Percentiles rank a stretch among this genome's conserved stretches.
phyloP scores from a whole-genome alignment of 805 yeast genomes.

The Candida golubevii region DNA sequence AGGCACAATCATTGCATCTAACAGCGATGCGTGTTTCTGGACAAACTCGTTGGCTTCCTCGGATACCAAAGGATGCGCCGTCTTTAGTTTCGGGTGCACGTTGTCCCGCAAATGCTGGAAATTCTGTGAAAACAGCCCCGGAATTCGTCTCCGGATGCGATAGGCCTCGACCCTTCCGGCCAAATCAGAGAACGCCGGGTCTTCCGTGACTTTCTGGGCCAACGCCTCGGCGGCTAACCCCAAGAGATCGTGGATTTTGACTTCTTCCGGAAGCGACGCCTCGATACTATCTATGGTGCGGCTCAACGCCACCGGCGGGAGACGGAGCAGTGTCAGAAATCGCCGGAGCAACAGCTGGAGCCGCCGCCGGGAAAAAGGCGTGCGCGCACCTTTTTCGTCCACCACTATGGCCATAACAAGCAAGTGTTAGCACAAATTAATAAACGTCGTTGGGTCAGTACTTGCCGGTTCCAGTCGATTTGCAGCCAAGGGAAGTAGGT shows the following conservation, averaged over 20 bases:
- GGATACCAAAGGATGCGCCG: constrained; percentile 58
- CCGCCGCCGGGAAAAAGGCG: constrained; percentile 2
- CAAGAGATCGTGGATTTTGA: constrained; percentile 20
- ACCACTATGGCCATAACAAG: constrained; percentile 1
- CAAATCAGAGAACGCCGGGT: constrained; percentile 33
- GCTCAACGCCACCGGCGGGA: neutral
- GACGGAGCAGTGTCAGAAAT: neutral
- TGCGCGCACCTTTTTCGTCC: neutral
- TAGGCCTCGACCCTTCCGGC: constrained; percentile 36
- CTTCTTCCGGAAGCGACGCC: constrained; percentile 6
- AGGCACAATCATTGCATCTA: constrained; percentile 69
- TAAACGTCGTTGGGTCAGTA: neutral
- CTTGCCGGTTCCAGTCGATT: too few species aligned
- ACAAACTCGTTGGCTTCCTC: constrained; percentile 62
- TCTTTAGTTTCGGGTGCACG: constrained; percentile 8
- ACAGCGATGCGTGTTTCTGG: constrained; percentile 54
- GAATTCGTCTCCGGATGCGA: constrained; percentile 22
- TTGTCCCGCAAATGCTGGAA: constrained; percentile 16
- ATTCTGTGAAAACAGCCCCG: constrained; percentile 24
- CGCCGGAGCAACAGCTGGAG: constrained; percentile 1
- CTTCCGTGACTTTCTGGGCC: constrained; percentile 30
- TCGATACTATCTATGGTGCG: constrained; percentile 1
- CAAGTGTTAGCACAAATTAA: too few species aligned
- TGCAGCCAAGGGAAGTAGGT: neutral
- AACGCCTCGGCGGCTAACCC: constrained; percentile 30